Evolutionary conservation across 2,329 filamentous ascomycete genomes (phyloP).

Genomic region (Fusarium sp.): DNA sequence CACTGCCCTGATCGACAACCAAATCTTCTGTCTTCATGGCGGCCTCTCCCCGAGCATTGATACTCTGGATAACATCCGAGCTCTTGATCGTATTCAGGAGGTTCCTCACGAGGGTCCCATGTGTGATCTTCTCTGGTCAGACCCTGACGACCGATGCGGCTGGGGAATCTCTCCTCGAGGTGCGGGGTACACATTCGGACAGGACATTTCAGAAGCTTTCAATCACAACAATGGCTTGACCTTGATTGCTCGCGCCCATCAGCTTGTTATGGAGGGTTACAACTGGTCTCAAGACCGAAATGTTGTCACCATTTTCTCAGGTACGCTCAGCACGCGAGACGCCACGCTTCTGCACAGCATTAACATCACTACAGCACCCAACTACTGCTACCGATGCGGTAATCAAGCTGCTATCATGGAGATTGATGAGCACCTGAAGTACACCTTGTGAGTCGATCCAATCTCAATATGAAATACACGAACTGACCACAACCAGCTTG

Average conservation of each 20-base stretch:
- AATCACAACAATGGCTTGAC: constrained; percentile 99
- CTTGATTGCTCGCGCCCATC: constrained; percentile 93
- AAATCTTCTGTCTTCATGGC: constrained; percentile 98
- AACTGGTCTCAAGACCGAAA: constrained; percentile 99
- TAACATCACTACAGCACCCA: constrained; percentile 67
- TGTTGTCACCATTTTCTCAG: constrained; percentile 98
- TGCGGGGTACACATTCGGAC: constrained; percentile 93
- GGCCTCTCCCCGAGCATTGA: constrained; percentile 96
- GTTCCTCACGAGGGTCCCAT: constrained; percentile 98
- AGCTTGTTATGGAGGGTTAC: constrained; percentile 99
- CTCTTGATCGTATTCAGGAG: constrained; percentile 95
- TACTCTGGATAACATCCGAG: constrained; percentile 93
- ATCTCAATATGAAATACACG: not conserved
- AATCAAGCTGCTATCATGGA: constrained; percentile 99
- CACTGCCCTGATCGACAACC: constrained; percentile 97
- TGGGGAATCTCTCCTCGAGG: constrained; percentile 97
- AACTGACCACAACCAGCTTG: constrained; percentile 69
- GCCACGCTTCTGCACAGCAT: not conserved
- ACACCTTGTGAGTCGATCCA: constrained; percentile 85
- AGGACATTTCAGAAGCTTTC: constrained; percentile 98
- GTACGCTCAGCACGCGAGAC: constrained; percentile 55
- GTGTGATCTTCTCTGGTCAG: constrained; percentile 97
- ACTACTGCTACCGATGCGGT: constrained; percentile 98
- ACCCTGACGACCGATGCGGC: constrained; percentile 94
- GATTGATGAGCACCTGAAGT: constrained; percentile 99